Base-by-base conservation (phyloP, 2,329 filamentous ascomycete species). In the Ophiostoma tasmaniense region DNA sequence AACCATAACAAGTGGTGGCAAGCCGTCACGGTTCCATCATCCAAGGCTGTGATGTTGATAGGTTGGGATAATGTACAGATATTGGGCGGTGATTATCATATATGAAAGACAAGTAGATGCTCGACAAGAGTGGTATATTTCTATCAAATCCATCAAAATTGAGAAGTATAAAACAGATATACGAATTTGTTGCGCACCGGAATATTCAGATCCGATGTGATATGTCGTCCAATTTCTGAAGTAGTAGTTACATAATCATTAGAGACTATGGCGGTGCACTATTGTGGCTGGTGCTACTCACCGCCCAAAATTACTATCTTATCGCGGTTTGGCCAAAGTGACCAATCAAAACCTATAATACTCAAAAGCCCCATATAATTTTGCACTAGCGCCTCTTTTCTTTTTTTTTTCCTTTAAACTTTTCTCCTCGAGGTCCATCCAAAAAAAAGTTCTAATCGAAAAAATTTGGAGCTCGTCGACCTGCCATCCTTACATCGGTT, bases 371-470 rank as follows among this genome's bases (percentile, higher is more conserved):
- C 71, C 71, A 68, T 61, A 69, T 67, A 67, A 67, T 67, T 70
- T 55, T 64, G 67, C 69, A 68, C 69, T 70, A 71, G 55, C 61
- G 66, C n/a, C 64, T 69, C 64, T 70, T 65, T 72, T 72, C 64
- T 68, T 66, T 70, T 67, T 68, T 65, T 72, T 72, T 66, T 68
- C 64, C 61, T 68, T 35, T 64, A 65, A 69, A 68, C 52, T 68
- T 72, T 71, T 69, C 64, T 69, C 22, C 7, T 55, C 62, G n/a
- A 64, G 37, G 64, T 42, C 64, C 37, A 50, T 45, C 64, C 64
- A 52, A 35, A 66, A 66, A 66, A 66, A 65, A 45, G 35, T 65
- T 65, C n/a, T 25, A 65, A n/a, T 69, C 67, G 50, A 66, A 50
- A 69, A 69, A 67, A 59, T 68, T 69, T 66, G 59, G 66, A 68